Base-by-base conservation (phyloP, 176 grass and related monocot genomes). In the Hyparrhenia diplandra region DNA sequence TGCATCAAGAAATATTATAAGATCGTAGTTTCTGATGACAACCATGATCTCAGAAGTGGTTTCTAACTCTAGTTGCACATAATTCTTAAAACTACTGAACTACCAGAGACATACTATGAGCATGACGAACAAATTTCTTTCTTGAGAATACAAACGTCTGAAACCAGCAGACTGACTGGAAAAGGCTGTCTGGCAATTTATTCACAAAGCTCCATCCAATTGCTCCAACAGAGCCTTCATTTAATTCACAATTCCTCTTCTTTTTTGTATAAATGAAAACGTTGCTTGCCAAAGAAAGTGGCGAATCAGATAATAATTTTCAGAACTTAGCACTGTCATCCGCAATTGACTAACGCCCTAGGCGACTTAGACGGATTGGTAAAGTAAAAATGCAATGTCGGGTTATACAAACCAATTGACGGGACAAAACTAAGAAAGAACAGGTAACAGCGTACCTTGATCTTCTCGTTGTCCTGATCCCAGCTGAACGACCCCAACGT, bases 401-500 rank as follows among this genome's bases (percentile, higher is more conserved):
- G 17, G 8, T 20, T 51, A 29, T 16, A 77, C 3, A 43, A 2
- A 14, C 21, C 51, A 75, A 75, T 6, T 74, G 12, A 23, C 21
- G 3, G 46, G 3, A 35, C 9, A 25, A 25, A 59, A 25, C 9
- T 59, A 27, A 62, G 13, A 62, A 13, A 62, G n/a, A 29, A 59
- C 23, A 24, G 2, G 24, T 62, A 70, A 27, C 32, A 76, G 61
- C 72, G 20, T 86, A 93, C 95, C 81, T 69, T 98, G 62, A 98
- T 88, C 71, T 98, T 98, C 17, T 98, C 95, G 64, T 20, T 73
- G 60, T 98, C 95, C 81, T 95, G 92, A 60, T 95, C 95, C 95
- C 95, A 98, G 78, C 92, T 95, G 75, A 98, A 98, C 3, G 95
- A 89, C 5, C 88, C 90, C 64, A 98, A 13, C 9, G 90, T 86